These are phyloP conservation scores for Kuraishia cidri DNA, from an alignment of 805 yeast species.

Conservation along the genomic window DNA sequence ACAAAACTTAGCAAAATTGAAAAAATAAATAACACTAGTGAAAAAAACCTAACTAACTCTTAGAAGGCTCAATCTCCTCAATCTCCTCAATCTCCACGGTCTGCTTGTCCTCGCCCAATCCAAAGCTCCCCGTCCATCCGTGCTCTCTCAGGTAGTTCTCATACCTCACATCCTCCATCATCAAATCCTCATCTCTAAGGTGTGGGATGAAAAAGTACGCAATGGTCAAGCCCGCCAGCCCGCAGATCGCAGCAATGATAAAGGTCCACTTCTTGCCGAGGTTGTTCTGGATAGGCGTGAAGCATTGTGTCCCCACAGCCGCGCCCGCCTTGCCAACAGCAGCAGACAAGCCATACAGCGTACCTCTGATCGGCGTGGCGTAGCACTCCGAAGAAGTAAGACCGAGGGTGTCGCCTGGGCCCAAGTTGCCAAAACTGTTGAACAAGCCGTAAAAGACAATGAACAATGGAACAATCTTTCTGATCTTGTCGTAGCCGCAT, in stretches of 20 bases:
- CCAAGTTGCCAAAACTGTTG: constrained; percentile 63
- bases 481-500: constrained; percentile 46
- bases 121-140: constrained; percentile 28
- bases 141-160: constrained; percentile 46
- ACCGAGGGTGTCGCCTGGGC: constrained; percentile 76
- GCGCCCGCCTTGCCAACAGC: constrained; percentile 83
- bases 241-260: constrained; percentile 70
- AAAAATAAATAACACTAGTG: too few species aligned
- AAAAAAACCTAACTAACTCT: too few species aligned
- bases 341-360: constrained; percentile 67
- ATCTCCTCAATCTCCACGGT: too few species aligned
- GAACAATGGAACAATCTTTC: constrained; percentile 52
- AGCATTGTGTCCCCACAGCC: constrained; percentile 69
- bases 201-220: constrained; percentile 62
- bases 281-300: constrained; percentile 56
- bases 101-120: constrained; percentile 1
- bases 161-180: constrained; percentile 54
- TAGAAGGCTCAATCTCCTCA: too few species aligned
- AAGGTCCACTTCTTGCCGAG: constrained; percentile 70
- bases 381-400: constrained; percentile 56
- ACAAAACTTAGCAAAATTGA: too few species aligned
- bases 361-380: constrained; percentile 74
- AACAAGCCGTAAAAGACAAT: constrained; percentile 67
- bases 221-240: constrained; percentile 51
- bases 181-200: constrained; percentile 58